Evolutionary conservation across 1,284 basidiomycete species (phyloP), one percentile per base, ranked within the genome.

Genomic region (Cryptococcus depauperatus): DNA sequence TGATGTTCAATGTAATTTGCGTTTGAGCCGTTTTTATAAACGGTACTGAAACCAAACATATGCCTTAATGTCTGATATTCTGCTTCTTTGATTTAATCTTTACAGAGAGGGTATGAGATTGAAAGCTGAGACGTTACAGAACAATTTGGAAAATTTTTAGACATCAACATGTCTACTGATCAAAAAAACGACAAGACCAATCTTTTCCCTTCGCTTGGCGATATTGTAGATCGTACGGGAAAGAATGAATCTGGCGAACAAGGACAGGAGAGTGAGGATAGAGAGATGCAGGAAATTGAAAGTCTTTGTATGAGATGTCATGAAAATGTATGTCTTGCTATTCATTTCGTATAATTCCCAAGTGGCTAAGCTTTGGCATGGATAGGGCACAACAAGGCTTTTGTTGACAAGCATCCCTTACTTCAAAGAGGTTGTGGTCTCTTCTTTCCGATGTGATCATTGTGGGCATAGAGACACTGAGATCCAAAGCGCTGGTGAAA

Each of bases 361-460:
- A 16, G 26, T 46, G n/a, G n/a, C 37, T 18, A 32, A 13, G 35
- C 35, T 37, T 16, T 19, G 18, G 28, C 35, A 37, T 19, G 25
- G 33, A 22, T 57, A 95, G 84, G 95, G 95, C 27, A 75, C 76
- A n/a, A 98, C 95, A 1, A 77, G 91, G 39, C 74, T 99, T 63
- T 79, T 99, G 54, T 76, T 98, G 46, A 98, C 93, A 2, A 83
- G 84, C 16, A 98, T 99, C 48, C 95, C 95, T 0, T 98, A 85
- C 75, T 98, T 98, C 75, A 78, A 81, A 47, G 88, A 99, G 71
- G 84, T 98, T 46, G 86, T 99, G 58, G 81, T 98, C 48, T 90
- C 92, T 79, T 92, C 88, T 35, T 99, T 99, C 75, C 79, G 80
- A 48, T 99, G 95, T 68, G 86, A 93, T 44, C 83, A 91, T 66